Evolutionary conservation across 1,139 yeast genomes (phyloP).

Genomic region (Hemisphaericaspora xylofermentans): DNA sequence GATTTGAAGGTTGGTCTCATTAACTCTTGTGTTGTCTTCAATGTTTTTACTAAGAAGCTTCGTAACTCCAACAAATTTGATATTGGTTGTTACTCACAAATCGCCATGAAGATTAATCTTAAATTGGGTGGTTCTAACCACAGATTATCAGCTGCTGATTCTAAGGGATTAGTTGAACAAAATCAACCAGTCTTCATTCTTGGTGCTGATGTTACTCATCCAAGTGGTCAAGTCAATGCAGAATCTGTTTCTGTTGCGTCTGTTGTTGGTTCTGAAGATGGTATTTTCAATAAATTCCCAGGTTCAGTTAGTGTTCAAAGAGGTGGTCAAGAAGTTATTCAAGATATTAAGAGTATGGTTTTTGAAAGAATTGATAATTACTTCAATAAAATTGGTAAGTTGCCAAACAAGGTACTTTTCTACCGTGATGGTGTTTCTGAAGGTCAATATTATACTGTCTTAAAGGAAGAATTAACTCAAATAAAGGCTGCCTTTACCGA

Average conservation of each 20-base stretch:
- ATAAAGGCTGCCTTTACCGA: conserved; percentile 12
- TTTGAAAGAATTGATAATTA: conserved; percentile 13
- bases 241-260: conserved; percentile 15
- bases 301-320: conserved; percentile 14
- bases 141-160: conserved; percentile 10
- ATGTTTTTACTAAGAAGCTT: conserved; percentile 11
- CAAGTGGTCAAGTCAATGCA: conserved; percentile 10
- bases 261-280: conserved; percentile 16
- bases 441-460: conserved; percentile 15
- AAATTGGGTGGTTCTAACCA: conserved; percentile 16
- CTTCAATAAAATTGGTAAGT: conserved; percentile 10
- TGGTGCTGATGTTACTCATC: conserved; percentile 17
- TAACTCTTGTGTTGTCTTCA: conserved; percentile 13
- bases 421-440: conserved; percentile 17
- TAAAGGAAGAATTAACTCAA: conserved; percentile 14
- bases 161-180: conserved; percentile 11
- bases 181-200: conserved; percentile 13
- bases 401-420: conserved; percentile 14
- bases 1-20: conserved; percentile 14
- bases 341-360: conserved; percentile 13
- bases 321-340: conserved; percentile 14
- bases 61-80: conserved; percentile 9
- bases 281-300: conserved; percentile 14
- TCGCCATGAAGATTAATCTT: conserved; percentile 15
- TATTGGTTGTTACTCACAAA: conserved; percentile 13